phyloP scores from a whole-genome alignment of 495 filamentous ascomycete genomes.

The Neurospora sp. region DNA sequence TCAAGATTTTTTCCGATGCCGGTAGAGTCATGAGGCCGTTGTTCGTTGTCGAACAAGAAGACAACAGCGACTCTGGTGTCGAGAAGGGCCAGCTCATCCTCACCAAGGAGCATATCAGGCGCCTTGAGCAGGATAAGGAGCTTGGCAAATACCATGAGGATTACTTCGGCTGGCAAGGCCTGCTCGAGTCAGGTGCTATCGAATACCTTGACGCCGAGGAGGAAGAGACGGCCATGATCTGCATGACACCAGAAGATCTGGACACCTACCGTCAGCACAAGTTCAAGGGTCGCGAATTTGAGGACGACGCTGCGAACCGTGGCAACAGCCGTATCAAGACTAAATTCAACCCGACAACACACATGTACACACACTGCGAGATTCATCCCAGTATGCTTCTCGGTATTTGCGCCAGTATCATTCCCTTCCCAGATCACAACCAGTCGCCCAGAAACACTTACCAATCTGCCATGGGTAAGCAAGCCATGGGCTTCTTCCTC shows the following conservation, averaged over 20 bases:
- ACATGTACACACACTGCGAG: constrained; percentile 95
- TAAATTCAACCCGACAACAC: constrained; percentile 66
- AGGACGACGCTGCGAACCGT: constrained; percentile 27
- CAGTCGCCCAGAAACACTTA: constrained; percentile 98
- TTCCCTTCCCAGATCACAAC: constrained; percentile 99
- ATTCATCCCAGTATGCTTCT: constrained; percentile 99
- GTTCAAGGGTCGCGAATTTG: constrained; percentile 40
- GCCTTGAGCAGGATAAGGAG: constrained; percentile 46
- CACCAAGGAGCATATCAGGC: constrained; percentile 70
- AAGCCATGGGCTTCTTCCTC: constrained; percentile 98
- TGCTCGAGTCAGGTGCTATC: constrained; percentile 71
- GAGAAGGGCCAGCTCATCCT: constrained; percentile 71
- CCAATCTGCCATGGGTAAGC: constrained; percentile 99
- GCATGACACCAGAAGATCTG: constrained; percentile 95
- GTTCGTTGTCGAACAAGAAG: constrained; percentile 64
- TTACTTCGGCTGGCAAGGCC: constrained; percentile 77
- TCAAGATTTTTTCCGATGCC: constrained; percentile 97
- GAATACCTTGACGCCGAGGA: constrained; percentile 97
- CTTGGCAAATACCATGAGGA: constrained; percentile 48
- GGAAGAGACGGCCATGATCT: constrained; percentile 97
- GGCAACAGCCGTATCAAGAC: constrained; percentile 76
- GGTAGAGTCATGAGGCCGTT: constrained; percentile 88
- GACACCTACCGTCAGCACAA: constrained; percentile 49
- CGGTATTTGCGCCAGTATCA: constrained; percentile 96
- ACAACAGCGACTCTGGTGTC: constrained; percentile 57